These are phyloP conservation scores for Mitragyna speciosa DNA, from an alignment of 257 asterid genomes.

Conservation along the genomic window DNA sequence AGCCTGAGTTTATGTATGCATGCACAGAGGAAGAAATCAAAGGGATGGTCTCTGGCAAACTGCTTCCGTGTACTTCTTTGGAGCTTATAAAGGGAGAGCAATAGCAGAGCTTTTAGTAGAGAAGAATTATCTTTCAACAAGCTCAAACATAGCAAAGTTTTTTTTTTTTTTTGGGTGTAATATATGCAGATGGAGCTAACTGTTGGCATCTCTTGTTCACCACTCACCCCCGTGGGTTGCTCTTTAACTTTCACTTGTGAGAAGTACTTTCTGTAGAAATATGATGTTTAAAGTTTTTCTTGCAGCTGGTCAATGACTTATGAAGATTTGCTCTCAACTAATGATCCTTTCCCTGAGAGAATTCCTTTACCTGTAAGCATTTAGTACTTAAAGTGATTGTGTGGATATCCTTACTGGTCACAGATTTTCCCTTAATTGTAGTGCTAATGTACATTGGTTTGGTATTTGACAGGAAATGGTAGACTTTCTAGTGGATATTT, in stretches of 20 bases:
- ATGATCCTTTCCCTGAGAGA: slow-evolving; percentile 66
- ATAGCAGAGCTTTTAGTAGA: background rate
- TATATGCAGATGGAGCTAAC: background rate
- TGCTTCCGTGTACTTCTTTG: background rate
- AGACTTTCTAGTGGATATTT: slow-evolving; percentile 84
- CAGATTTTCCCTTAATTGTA: background rate
- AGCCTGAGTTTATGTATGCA: background rate
- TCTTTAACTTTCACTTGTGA: background rate
- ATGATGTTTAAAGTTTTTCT: slow-evolving; percentile 9
- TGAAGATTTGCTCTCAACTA: slow-evolving; percentile 81
- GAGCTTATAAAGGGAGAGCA: background rate
- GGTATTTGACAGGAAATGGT: slow-evolving; percentile 73
- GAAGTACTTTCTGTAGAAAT: background rate
- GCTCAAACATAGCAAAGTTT: background rate
- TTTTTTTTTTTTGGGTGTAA: background rate
- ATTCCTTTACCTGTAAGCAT: slow-evolving; percentile 73
- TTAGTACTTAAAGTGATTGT: background rate
- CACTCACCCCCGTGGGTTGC: background rate
- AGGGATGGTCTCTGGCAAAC: background rate
- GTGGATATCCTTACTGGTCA: background rate
- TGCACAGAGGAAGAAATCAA: background rate
- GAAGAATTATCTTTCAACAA: background rate
- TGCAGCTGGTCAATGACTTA: slow-evolving; percentile 91
- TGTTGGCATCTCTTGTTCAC: background rate
- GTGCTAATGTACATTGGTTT: slow-evolving; percentile 13